Evolutionary conservation across 805 yeast species (phyloP).

Genomic region (Saturnispora sekii): DNA sequence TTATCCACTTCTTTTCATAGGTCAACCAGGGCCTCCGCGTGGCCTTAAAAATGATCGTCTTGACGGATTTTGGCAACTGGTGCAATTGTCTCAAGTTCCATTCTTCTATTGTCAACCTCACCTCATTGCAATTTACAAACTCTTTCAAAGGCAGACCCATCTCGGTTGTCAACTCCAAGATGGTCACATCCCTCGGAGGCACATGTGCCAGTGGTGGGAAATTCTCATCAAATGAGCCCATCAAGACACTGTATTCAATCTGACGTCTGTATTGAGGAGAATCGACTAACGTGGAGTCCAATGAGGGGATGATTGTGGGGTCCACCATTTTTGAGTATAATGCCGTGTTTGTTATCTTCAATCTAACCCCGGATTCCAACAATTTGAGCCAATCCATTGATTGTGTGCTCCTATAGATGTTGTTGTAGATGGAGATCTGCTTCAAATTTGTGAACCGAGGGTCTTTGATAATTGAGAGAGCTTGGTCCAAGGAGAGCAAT

Average conservation of each 20-base stretch:
- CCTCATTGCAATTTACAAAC: conserved; percentile 1
- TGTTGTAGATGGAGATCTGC: conserved; percentile 2
- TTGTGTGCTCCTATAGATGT: background rate
- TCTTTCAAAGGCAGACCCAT: background rate
- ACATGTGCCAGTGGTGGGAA: background rate
- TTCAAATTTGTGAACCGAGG: background rate
- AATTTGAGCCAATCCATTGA: background rate
- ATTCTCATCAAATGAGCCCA: conserved; percentile 2
- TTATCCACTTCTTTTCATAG: background rate
- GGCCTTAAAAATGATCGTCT: conserved; percentile 3
- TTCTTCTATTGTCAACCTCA: background rate
- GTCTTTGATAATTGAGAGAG: background rate
- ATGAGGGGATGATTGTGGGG: conserved; percentile 3
- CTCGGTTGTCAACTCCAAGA: background rate
- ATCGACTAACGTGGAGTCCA: background rate
- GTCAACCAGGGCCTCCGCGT: background rate
- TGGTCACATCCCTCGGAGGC: background rate
- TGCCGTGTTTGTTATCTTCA: conserved; percentile 3
- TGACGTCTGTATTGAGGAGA: background rate
- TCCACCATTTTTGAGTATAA: conserved; percentile 2
- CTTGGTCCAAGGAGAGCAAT: conserved; percentile 1
- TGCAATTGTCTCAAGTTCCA: background rate
- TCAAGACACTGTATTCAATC: background rate
- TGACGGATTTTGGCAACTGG: background rate
- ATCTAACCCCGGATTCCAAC: background rate